Evolutionary conservation across 164 flowering plant genomes (phyloP).

Genomic region (Sextonia rubra): DNA sequence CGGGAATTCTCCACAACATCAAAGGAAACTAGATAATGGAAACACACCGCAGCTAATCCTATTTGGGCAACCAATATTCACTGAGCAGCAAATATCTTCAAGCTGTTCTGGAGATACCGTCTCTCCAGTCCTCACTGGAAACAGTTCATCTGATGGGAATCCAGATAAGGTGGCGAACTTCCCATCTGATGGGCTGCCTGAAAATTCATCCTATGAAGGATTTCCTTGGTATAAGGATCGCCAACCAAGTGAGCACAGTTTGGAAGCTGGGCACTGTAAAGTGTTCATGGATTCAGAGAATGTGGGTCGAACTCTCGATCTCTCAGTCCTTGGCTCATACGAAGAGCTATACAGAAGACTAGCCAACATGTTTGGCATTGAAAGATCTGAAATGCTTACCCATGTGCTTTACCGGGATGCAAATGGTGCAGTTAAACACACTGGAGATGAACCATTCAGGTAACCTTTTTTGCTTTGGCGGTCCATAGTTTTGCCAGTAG

Average conservation of each 20-base stretch:
- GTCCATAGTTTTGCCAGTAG: neutral
- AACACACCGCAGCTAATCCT: constrained; percentile 64
- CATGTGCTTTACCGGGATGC: constrained; percentile 59
- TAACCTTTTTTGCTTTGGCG: constrained; percentile 8
- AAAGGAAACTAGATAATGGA: constrained; percentile 36
- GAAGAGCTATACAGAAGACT: constrained; percentile 62
- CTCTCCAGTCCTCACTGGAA: constrained; percentile 28
- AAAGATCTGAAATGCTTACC: constrained; percentile 38
- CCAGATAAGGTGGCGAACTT: constrained; percentile 24
- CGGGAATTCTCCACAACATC: constrained; percentile 43
- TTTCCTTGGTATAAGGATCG: constrained; percentile 30
- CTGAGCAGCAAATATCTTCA: constrained; percentile 64
- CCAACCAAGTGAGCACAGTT: constrained; percentile 24
- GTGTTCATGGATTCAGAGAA: constrained; percentile 78
- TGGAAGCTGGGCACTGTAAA: constrained; percentile 66
- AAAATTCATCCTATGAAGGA: constrained; percentile 28
- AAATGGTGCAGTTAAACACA: constrained; percentile 50
- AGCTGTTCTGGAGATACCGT: constrained; percentile 37
- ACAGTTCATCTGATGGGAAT: constrained; percentile 42
- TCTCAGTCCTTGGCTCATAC: constrained; percentile 67
- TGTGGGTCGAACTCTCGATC: constrained; percentile 77
- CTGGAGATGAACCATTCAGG: constrained; percentile 85
- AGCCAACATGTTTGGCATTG: constrained; percentile 58
- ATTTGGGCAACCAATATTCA: constrained; percentile 84
- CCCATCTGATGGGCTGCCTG: constrained; percentile 26